A percentile compares a stretch with the other conserved stretches of the same genome.
Evolutionary conservation across 2,329 filamentous ascomycete species (phyloP).

Genomic region (Aspergillus uvarum): DNA sequence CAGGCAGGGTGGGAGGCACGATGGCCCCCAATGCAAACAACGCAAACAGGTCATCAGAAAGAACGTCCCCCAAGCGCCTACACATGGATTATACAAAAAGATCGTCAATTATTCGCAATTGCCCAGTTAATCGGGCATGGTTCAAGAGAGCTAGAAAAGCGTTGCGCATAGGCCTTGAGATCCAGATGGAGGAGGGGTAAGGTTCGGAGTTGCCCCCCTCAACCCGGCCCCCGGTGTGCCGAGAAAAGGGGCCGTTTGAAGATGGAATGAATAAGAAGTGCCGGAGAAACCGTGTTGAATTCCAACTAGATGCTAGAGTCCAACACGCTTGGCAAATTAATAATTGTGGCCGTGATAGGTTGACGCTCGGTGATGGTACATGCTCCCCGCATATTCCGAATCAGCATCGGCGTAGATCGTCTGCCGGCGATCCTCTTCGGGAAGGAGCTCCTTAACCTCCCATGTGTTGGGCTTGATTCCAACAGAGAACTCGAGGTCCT

Average conservation of each 20-base stretch:
- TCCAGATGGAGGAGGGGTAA: background rate
- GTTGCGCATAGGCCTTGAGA: background rate
- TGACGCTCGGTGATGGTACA: conserved; percentile 43
- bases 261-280: background rate
- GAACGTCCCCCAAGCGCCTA: background rate
- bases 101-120: background rate
- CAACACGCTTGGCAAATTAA: conserved; percentile 16
- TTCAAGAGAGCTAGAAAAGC: background rate
- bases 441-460: conserved; percentile 91
- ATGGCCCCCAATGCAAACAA: background rate
- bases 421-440: conserved; percentile 73
- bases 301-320: background rate
- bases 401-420: conserved; percentile 67
- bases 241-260: background rate
- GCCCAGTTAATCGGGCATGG: background rate
- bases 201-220: background rate
- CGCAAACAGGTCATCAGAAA: background rate
- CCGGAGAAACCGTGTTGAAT: background rate
- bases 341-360: conserved; percentile 40
- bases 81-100: background rate
- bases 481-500: conserved; percentile 97
- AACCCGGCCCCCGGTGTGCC: background rate
- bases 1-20: too few species aligned
- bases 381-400: conserved; percentile 47
- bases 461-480: conserved; percentile 94